Base-by-base conservation (phyloP, 192 early-diverging fungal genomes). In the Obelidium mucronatum region DNA sequence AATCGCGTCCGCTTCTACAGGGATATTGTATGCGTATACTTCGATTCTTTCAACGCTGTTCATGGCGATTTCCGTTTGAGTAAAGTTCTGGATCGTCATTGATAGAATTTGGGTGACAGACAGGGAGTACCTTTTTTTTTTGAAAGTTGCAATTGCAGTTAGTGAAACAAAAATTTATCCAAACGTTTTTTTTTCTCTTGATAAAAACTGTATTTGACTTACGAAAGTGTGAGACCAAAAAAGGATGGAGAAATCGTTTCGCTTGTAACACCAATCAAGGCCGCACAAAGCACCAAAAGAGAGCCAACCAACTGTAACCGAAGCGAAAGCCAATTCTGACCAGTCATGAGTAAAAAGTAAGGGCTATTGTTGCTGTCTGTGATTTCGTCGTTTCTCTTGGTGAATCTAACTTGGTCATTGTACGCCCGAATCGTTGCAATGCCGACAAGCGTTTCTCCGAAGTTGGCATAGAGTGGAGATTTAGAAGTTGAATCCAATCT, bases 391-490 rank as follows among this genome's bases (percentile, higher is more conserved):
- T 93, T 97, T 22, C 82, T 81, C 3, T 64, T 73, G 4, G 92
- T 81, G 67, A 97, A 98, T 31, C 94, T 91, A 0, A 82, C 59
- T 74, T 97, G 91, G 67, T 91, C 94, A 63, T 86, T 70, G 72
- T 92, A 96, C 0, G 94, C 94, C 34, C 94, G 88, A 75, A 98
- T 96, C 1, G 95, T 97, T 4, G 91, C 80, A 4, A 95, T 62
- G 0, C 96, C 96, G 36, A 84, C 86, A 19, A 96, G 79, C 0
- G 93, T 90, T 74, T 97, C 94, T 3, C 90, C 77, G 65, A 97
- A 78, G 58, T 93, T 91, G 0, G 93, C 80, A 75, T 93, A 96
- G 2, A 98, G 40, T 3, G 83, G 83, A 2, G 74, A 79, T 26
- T 81, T 70, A 3, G 80, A 35, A 3, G 80, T 58, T 31, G 78